Conservation (phyloP, 164 flowering plant genomes). For the Vitis amurensis region DNA sequence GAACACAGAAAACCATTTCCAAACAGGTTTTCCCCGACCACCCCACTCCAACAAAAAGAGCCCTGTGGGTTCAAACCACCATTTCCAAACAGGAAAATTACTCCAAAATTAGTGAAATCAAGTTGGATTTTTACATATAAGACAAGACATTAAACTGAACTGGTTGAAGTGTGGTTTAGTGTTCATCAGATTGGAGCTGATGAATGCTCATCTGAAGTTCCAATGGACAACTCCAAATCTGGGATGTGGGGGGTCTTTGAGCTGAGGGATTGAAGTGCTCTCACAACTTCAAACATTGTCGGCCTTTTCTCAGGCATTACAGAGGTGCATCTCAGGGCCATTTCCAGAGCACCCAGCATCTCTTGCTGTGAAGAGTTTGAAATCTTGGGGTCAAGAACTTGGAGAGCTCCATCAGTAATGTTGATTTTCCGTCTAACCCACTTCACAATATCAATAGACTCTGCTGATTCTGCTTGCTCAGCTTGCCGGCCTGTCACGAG, state of each 20-base stretch:
- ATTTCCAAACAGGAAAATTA: constrained; percentile 1
- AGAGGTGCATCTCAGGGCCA: constrained; percentile 76
- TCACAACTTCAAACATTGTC: constrained; percentile 60
- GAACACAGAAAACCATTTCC: not conserved
- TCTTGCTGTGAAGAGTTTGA: constrained; percentile 35
- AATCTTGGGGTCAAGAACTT: constrained; percentile 66
- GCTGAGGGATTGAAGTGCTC: constrained; percentile 52
- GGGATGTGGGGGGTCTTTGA: constrained; percentile 17
- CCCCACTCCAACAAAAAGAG: not conserved
- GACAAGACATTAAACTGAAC: not conserved
- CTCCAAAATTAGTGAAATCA: not conserved
- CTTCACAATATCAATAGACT: constrained; percentile 58
- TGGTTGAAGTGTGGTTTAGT: not conserved
- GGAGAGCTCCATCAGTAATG: constrained; percentile 53
- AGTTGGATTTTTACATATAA: constrained; percentile 23
- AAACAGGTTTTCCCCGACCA: not conserved
- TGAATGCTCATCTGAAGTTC: constrained; percentile 9
- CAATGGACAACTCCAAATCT: constrained; percentile 11
- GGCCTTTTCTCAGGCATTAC: constrained; percentile 79
- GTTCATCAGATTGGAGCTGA: constrained; percentile 16
- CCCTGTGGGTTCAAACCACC: no score
- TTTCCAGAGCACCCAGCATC: constrained; percentile 63
- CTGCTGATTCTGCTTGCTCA: constrained; percentile 35
- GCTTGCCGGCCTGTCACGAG: constrained; percentile 75
- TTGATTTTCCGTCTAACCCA: constrained; percentile 86